Base-by-base conservation (phyloP, 192 early-diverging fungal species). In the Coemansia pectinata region DNA sequence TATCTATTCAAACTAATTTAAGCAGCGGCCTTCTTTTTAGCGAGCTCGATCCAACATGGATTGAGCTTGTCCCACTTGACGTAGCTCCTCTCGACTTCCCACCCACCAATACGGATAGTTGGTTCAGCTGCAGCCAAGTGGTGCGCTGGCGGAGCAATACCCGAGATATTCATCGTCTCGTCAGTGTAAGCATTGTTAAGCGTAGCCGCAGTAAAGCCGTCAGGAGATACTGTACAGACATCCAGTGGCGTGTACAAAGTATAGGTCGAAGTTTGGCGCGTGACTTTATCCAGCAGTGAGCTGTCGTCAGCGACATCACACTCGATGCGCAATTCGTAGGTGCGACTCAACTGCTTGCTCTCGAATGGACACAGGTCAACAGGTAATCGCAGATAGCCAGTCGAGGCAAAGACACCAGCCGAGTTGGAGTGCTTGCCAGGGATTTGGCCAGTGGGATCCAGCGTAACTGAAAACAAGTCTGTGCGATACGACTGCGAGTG, bases 311-410 rank as follows among this genome's bases (percentile, higher is more conserved):
- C 63, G 17, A 81, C 67, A 25, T 81, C 78, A 15, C 70, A 81
- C 48, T 81, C 78, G 25, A 81, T 47, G 4, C 78, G 78, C 17
- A 72, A 23, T 57, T 75, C 66, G 47, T 81, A 81, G 4, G 19
- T 33, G 17, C 78, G 70, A 4, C 62, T 68, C 27, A 81, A 38
- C 58, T 68, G 78, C 67, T 81, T 81, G 48, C 78, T 74, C 44
- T 76, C 70, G 17, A 81, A 81, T 36, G 72, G 70, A 21, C 78
- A 74, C 58, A 81, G 64, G 17, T 81, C 78, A 23, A 75, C 57
- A 1, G 73, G 78, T 40, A 81, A 44, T 10, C 60, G 70, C 17
- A 81, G 27, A 33, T 63, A 38, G 4, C 72, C 77, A 27, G 40
- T 70, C 1, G 73, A 60, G 3, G 69, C 59, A 42, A 65, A 75